Evolutionary conservation across 2,329 filamentous ascomycete species (phyloP), one percentile per base, ranked within the genome.

Genomic region (Akanthomyces uredinophilus): DNA sequence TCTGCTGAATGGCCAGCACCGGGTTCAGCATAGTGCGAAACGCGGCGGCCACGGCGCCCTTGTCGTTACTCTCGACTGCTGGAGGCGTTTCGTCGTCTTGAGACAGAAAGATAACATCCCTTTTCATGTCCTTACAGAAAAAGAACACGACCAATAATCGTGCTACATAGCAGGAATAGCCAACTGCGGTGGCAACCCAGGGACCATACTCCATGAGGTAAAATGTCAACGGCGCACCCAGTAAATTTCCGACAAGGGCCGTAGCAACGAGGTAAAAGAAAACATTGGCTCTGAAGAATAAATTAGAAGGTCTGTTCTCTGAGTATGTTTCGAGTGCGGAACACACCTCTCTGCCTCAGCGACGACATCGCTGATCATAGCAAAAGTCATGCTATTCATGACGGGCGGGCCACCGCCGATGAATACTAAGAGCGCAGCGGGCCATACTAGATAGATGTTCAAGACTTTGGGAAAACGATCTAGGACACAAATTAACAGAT

Each of bases 351-450:
- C 10, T 44, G 35, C 49, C 14, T 41, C 37, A 6, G 58, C 32
- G 29, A 41, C 39, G 39, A 44, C 27, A 20, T 60, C 58, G 49
- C 24, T 46, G 11, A 53, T 10, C 49, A 60, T 60, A 22, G 46
- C 29, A 35, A 24, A 53, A 1, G 37, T 52, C 32, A 52, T 46
- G n/a, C 29, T 39, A 20, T 27, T 43, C 13, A 14, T n/a, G 13
- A 60, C 58, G 14, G 24, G 24, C 18, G 58, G 58, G 5, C 58
- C 58, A 16, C 58, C 58, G 16, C 58, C 58, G 3, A 60, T 41
- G 24, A 60, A 32, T 29, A 20, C 43, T 32, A 43, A 51, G 16
- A 60, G 24, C 11, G 47, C 49, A 20, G 58, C 35, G 11, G 41
- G 27, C 47, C 58, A 60, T 43, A 60, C 53, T 37, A 53, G 37